A percentile compares a stretch with the other conserved stretches of the same genome.
Evolutionary conservation across 306 rosid species (phyloP).

Genomic region (Rosa multiflora): DNA sequence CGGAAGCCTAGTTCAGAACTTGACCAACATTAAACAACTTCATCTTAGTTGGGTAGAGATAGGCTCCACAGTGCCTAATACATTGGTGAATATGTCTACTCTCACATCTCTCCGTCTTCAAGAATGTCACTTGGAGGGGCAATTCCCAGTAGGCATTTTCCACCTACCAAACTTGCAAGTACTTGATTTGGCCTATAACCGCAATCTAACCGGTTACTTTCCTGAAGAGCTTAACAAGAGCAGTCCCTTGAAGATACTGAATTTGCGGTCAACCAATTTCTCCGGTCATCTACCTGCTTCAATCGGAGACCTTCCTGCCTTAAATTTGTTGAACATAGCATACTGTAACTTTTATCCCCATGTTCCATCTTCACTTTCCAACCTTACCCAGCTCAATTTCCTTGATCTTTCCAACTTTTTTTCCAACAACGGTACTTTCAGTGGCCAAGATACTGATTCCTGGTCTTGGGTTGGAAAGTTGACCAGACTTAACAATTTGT

Average conservation of each 20-base stretch:
- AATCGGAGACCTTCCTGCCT: conserved; percentile 22
- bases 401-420: background rate
- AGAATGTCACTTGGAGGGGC: background rate
- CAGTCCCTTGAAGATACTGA: background rate
- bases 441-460: background rate
- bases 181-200: background rate
- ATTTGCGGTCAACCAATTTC: background rate
- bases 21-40: conserved; percentile 9
- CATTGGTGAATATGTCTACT: conserved; percentile 25
- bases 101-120: background rate
- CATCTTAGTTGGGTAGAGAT: background rate
- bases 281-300: conserved; percentile 34
- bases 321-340: background rate
- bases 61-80: conserved; percentile 8
- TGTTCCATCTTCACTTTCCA: conserved; percentile 40
- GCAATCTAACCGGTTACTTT: conserved; percentile 34
- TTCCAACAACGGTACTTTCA: background rate
- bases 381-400: conserved; percentile 1
- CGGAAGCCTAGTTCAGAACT: conserved; percentile 7
- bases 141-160: conserved; percentile 17
- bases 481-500: background rate
- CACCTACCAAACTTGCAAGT: conserved; percentile 13
- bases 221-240: conserved; percentile 29
- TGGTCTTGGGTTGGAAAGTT: conserved; percentile 12
- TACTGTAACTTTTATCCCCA: background rate